A percentile compares a stretch with the other conserved stretches of the same genome.
These are phyloP conservation scores for Melampsora larici-populina DNA, from an alignment of 1,284 basidiomycete genomes.

Conservation along the genomic window DNA sequence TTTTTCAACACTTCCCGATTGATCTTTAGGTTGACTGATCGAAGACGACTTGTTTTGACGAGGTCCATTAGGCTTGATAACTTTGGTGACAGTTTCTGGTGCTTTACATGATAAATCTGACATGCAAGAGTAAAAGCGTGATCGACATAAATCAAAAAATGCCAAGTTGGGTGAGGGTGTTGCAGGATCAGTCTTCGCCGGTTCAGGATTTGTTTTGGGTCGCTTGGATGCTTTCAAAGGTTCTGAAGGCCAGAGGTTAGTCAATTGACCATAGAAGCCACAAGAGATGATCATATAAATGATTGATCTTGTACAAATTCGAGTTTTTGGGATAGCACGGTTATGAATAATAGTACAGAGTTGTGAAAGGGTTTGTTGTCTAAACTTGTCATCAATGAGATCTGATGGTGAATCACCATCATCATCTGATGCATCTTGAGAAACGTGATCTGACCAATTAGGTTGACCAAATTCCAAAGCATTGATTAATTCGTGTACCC, in stretches of 20 bases:
- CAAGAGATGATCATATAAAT: slow-evolving; percentile 19
- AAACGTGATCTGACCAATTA: neutral
- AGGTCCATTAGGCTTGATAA: too few relatives aligned
- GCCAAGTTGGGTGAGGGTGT: too few relatives aligned
- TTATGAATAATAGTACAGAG: slow-evolving; percentile 28
- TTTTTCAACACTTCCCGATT: too few relatives aligned
- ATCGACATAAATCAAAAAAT: slow-evolving; percentile 26
- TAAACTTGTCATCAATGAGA: neutral
- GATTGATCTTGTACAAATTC: slow-evolving; percentile 6
- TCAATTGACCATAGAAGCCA: slow-evolving; percentile 29
- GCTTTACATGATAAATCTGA: slow-evolving; percentile 8
- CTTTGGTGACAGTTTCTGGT: too few relatives aligned
- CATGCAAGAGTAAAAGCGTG: slow-evolving; percentile 26
- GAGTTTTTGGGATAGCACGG: neutral
- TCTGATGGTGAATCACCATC: neutral
- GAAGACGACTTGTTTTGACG: too few relatives aligned
- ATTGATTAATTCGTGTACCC: slow-evolving; percentile 25
- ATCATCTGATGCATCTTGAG: neutral
- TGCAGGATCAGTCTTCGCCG: too few relatives aligned
- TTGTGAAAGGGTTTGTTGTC: slow-evolving; percentile 7
- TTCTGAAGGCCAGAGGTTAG: neutral
- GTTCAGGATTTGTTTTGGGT: too few relatives aligned
- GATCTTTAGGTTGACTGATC: too few relatives aligned
- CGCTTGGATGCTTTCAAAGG: too few relatives aligned
- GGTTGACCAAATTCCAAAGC: slow-evolving; percentile 17